A percentile compares a stretch with the other conserved stretches of the same genome.
Evolutionary conservation across 2,329 filamentous ascomycete species (phyloP).

Genomic region (Huntiella moniliformis): DNA sequence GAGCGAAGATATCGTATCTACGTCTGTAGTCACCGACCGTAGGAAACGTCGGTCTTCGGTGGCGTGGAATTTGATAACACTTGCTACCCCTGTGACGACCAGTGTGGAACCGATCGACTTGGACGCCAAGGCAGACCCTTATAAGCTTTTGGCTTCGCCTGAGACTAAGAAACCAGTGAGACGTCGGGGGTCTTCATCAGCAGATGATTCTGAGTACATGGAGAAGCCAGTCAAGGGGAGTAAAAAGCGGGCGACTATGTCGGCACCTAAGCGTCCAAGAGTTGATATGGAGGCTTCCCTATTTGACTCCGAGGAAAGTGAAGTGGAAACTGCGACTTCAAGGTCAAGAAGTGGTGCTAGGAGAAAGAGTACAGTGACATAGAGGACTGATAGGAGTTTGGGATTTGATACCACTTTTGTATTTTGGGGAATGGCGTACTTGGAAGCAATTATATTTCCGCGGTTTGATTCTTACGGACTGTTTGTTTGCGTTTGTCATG

Average conservation of each 20-base stretch:
- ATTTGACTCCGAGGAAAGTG: not conserved
- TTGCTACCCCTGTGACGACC: not conserved
- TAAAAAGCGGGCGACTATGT: conserved; percentile 8
- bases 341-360: conserved; percentile 6
- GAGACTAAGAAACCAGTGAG: conserved; percentile 14
- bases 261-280: conserved; percentile 8
- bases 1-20: conserved; percentile 15
- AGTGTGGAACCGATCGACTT: not conserved
- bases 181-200: conserved; percentile 8
- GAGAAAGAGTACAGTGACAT: conserved; percentile 11
- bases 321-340: not conserved
- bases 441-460: conserved; percentile 1
- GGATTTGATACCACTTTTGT: not conserved
- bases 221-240: conserved; percentile 5
- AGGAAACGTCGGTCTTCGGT: conserved; percentile 23
- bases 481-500: conserved; percentile 5
- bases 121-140: conserved; percentile 24
- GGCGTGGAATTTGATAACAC: conserved; percentile 4
- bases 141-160: conserved; percentile 31
- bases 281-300: conserved; percentile 11
- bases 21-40: conserved; percentile 21
- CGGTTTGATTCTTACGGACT: conserved; percentile 1
- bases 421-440: not conserved
- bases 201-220: not conserved
- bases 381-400: conserved; percentile 2